phyloP scores from a whole-genome alignment of 2,329 filamentous ascomycete species.

The Dothistroma pini region DNA sequence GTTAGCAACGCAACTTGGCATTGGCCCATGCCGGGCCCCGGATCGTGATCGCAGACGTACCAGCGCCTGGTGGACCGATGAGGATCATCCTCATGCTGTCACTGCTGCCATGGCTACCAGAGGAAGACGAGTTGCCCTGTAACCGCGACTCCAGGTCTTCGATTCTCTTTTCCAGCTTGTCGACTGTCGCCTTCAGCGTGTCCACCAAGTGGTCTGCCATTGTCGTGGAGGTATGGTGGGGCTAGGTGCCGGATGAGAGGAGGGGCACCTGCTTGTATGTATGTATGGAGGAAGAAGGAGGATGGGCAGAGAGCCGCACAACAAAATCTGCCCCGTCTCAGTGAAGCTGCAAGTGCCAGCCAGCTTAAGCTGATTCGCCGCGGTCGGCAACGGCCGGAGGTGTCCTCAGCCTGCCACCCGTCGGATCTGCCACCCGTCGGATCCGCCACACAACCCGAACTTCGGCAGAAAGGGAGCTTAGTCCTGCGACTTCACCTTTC shows the following conservation, averaged over 20 bases:
- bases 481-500: not conserved
- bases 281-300: not conserved
- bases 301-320: not conserved
- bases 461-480: not conserved
- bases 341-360: not conserved
- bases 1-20: constrained; percentile 15
- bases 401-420: too few relatives aligned
- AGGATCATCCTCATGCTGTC: constrained; percentile 86
- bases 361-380: not conserved
- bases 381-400: not conserved
- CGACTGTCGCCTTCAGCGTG: constrained; percentile 73
- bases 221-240: constrained; percentile 8
- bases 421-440: too few relatives aligned
- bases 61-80: constrained; percentile 95
- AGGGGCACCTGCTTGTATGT: not conserved
- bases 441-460: too few relatives aligned
- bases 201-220: constrained; percentile 24
- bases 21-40: not conserved
- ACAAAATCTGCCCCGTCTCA: constrained; percentile 2
- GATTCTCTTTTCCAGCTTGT: constrained; percentile 80
- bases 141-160: constrained; percentile 77
- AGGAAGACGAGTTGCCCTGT: constrained; percentile 39
- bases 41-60: constrained; percentile 54
- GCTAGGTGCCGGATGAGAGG: constrained; percentile 16
- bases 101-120: constrained; percentile 44